Evolutionary conservation across 2,329 filamentous ascomycete genomes (phyloP), one percentile per base, ranked within the genome.

Genomic region (Colletotrichum australisinense): DNA sequence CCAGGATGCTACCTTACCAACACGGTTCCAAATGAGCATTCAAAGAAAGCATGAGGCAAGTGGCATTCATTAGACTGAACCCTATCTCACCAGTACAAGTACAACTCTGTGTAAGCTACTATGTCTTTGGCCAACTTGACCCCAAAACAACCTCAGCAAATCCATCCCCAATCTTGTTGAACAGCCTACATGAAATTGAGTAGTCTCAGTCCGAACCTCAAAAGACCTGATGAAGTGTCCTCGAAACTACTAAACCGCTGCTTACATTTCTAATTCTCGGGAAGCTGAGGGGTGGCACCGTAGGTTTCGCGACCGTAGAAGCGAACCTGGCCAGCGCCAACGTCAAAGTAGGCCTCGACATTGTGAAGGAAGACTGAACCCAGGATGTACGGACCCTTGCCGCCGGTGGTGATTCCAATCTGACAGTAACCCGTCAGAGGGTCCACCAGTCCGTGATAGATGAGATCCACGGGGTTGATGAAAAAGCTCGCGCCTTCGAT

Each of bases 331-430:
- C 81, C 84, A 6, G 79, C 84, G 1, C 85, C 85, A 19, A 87
- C 79, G 71, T 88, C 85, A 76, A 87, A 87, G 1, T 88, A 85
- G 0, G 84, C 84, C 63, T 89, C 78, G 2, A 86, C 86, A 67
- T 86, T 89, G 77, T 88, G 84, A 72, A 90, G 77, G 69, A 88
- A 90, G 7, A 83, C 83, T 42, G 86, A 84, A 0, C 88, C 87
- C 38, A 89, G 77, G 28, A 89, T 85, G 70, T 86, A 88, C 7
- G 86, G 86, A 8, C 86, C 85, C 0, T 80, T 74, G 0, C 83
- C 84, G 1, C 86, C 86, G 59, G 79, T 85, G 14, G 85, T 80
- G 67, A 89, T 83, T 6, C 84, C 84, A 38, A 87, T 83, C 74
- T 86, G 85, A 76, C 88, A 89, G 63, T 86, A 82, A 0, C 85